Base-by-base conservation (phyloP, 78 protist genomes). In the Monocercomonoides exilis region DNA sequence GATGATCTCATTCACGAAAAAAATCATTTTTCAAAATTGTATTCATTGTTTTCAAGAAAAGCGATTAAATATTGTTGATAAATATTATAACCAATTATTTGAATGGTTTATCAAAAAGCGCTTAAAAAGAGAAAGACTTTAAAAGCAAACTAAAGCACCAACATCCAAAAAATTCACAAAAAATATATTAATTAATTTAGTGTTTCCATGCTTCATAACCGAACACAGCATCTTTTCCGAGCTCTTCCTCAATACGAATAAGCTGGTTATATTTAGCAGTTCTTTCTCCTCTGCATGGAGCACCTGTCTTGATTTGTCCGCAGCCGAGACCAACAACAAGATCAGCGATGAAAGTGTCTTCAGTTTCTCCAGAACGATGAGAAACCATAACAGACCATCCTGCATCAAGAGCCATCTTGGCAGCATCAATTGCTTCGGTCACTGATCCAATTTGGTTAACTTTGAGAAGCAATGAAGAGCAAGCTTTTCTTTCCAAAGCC, bases 271-370 rank as follows among this genome's bases (percentile, higher is more conserved):
- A 97, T 95, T 97, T 97, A 85, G 99, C 98, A 0, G 93, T 79
- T 64, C 99, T 93, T 33, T 84, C 81, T 32, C 95, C 93, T 44
- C 99, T 91, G 92, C 98, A 94, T 1, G 99, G 99, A 43, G 99
- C 99, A 54, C 99, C 99, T n/a, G 99, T 98, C 96, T 98, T 98
- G 94, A 98, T 96, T 92, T 98, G 96, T 36, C 98, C 99, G 3
- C 97, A 85, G 63, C 95, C 97, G 43, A 97, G 91, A 41, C 98
- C 99, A 43, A 97, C 99, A 33, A 92, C 98, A 43, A 98, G 93
- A 81, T 98, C 99, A 38, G 99, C 98, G 79, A 98, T 98, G 70
- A 77, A 77, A 3, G 91, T 45, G 63, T 80, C 92, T n/a, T n/a
- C n/a, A n/a, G n/a, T n/a, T n/a, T n/a, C n/a, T n/a, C n/a, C n/a